These are phyloP conservation scores for Ensete glaucum DNA, from an alignment of 176 grass and related monocot genomes.

Conservation along the genomic window DNA sequence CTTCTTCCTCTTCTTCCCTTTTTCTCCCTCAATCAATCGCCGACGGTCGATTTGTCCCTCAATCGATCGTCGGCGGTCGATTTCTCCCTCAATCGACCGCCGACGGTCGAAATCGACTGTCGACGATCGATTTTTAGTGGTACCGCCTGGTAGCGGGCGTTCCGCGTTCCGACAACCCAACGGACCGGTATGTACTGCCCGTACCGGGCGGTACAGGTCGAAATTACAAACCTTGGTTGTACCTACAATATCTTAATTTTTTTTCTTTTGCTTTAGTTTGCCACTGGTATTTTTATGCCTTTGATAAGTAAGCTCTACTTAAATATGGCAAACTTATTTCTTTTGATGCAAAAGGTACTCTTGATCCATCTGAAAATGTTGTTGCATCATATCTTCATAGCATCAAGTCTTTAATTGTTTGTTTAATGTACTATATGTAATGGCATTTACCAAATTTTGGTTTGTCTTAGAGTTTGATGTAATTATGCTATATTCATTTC, in stretches of 20 bases:
- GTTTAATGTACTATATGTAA: not conserved
- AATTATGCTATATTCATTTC: not conserved
- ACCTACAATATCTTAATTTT: not conserved
- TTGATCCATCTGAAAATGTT: not conserved
- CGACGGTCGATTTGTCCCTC: no score
- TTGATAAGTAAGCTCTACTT: not conserved
- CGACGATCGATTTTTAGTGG: no score
- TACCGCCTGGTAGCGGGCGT: no score
- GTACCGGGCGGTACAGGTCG: no score
- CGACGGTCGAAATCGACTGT: no score
- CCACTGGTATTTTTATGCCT: not conserved
- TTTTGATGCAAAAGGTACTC: not conserved
- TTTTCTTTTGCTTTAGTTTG: not conserved
- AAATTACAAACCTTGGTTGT: no score
- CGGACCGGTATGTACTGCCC: no score
- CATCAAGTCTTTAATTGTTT: not conserved
- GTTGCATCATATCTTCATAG: not conserved
- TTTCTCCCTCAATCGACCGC: no score
- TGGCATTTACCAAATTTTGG: not conserved
- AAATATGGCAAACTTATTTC: not conserved
- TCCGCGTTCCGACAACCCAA: no score
- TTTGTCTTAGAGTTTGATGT: conserved; percentile 4
- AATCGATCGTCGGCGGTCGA: no score
- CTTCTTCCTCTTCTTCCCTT: no score
- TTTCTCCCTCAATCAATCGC: no score